Percentiles rank a stretch among this genome's conserved stretches.
Conservation (phyloP, 73 alveolate species). For the Diophrys appendiculata region DNA sequence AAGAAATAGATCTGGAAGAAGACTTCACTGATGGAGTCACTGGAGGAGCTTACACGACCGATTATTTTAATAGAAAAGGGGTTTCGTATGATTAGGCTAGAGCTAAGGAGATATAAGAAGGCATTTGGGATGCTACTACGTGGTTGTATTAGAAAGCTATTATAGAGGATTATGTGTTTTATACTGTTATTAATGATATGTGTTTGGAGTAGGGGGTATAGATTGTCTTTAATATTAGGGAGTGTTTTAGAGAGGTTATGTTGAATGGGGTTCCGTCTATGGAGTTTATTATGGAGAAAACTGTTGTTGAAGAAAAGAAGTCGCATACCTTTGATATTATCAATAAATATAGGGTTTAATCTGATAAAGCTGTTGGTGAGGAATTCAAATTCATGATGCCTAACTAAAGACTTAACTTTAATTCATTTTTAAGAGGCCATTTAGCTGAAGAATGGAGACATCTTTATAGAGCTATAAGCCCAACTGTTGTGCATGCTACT, state of each 20-base stretch:
- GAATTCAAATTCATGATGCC: not conserved
- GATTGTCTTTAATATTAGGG: conserved; percentile 29
- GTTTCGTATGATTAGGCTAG: not conserved
- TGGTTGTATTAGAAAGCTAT: conserved; percentile 56
- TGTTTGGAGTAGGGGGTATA: conserved; percentile 29
- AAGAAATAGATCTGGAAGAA: conserved; percentile 11
- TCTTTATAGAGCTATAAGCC: conserved; percentile 28
- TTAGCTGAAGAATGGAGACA: conserved; percentile 46
- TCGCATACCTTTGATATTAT: not conserved
- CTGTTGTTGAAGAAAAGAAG: not conserved
- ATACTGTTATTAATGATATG: conserved; percentile 47
- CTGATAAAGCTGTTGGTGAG: not conserved
- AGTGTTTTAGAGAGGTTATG: conserved; percentile 16
- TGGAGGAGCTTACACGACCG: conserved; percentile 15
- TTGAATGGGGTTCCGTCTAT: conserved; percentile 3
- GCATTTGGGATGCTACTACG: conserved; percentile 51
- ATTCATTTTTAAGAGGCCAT: not conserved
- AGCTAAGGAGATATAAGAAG: not conserved
- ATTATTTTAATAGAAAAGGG: conserved; percentile 1
- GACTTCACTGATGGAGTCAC: conserved; percentile 18
- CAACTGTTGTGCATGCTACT: conserved; percentile 41
- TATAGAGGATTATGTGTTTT: conserved; percentile 58
- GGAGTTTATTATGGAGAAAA: not conserved
- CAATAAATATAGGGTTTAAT: not conserved
- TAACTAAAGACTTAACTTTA: not conserved